Evolutionary conservation across 129 eudicot genomes (phyloP), one percentile per base, ranked within the genome.

Genomic region (Kitagawia praeruptora): DNA sequence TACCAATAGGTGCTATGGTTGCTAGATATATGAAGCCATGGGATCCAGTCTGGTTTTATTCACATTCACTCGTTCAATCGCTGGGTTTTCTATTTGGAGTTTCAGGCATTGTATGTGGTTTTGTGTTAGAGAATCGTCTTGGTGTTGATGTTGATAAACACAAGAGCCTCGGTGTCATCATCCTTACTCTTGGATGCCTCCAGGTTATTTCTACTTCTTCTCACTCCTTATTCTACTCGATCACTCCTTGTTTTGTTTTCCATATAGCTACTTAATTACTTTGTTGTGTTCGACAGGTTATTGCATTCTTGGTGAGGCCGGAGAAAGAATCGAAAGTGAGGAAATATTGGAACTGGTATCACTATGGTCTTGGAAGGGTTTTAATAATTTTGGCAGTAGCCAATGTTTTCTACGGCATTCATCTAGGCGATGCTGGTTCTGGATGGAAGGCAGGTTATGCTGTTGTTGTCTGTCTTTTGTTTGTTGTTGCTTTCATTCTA

Each of bases 281-380:
- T 56, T 23, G 28, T 23, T 23, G 28, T 56, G 66, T 56, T 56
- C 13, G 23, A 56, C 31, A 94, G 98, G 84, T 91, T 48, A 83
- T 88, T 25, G 98, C 93, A 15, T 5, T 88, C 77, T 86, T 91
- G 82, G 82, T 77, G 23, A 79, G 98, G 70, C 97, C 98, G 12
- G 77, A 85, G 23, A 88, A 86, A 79, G 89, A 49, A 46, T 83
- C 96, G 2, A 92, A 90, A 78, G 85, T 51, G 51, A 76, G 97
- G 67, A 92, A 89, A 77, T 88, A 83, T 41, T 94, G 98, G 98
- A 94, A 91, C 51, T 94, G 96, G 96, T 94, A 90, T 77, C 98
- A 94, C 82, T 86, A 83, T n/a, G 78, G 63, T 1, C 87, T 91
- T 23, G 98, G 98, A 66, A 86, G 95, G 79, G 28, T 83, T 18